Conservation (phyloP, 176 grass and related monocot species). For the Ensete glaucum region DNA sequence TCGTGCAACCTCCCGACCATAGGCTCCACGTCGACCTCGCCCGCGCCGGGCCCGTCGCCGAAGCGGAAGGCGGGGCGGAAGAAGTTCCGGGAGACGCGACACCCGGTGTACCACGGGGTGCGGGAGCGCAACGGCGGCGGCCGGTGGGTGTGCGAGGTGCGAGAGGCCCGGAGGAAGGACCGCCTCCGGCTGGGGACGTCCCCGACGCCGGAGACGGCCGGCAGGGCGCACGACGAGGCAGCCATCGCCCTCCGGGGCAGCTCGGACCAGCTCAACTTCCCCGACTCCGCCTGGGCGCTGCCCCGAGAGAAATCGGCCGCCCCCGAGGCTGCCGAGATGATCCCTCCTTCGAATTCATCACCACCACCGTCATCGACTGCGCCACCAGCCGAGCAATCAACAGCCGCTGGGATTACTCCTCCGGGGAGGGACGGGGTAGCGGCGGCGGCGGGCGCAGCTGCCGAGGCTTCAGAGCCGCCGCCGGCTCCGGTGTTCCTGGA, state of each 20-base stretch:
- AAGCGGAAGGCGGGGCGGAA: slow-evolving; percentile 31
- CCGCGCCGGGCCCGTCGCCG: not conserved
- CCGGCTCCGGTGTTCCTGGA: slow-evolving; percentile 12
- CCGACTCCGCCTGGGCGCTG: not conserved
- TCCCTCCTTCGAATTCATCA: not conserved
- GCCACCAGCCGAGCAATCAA: not conserved
- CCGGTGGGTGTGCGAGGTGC: not conserved
- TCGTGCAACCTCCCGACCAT: not conserved
- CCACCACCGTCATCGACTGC: not conserved
- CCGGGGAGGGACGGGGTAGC: too few species aligned
- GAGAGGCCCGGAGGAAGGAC: slow-evolving; percentile 7
- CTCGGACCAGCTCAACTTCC: too few species aligned
- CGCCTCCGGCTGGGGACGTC: slow-evolving; percentile 12
- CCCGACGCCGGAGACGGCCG: too few species aligned
- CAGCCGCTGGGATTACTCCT: not conserved
- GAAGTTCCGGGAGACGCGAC: not conserved
- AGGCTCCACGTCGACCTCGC: not conserved
- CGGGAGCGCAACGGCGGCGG: slow-evolving; percentile 24
- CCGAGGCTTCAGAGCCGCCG: not conserved
- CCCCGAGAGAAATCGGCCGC: slow-evolving; percentile 2
- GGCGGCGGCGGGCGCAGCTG: too few species aligned
- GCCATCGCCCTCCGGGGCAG: too few species aligned
- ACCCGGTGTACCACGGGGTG: slow-evolving; percentile 27
- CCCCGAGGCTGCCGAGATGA: slow-evolving; percentile 19
- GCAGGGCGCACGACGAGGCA: too few species aligned